Base-by-base conservation (phyloP, 2,329 filamentous ascomycete species). In the Pleurostoma richardsiae region DNA sequence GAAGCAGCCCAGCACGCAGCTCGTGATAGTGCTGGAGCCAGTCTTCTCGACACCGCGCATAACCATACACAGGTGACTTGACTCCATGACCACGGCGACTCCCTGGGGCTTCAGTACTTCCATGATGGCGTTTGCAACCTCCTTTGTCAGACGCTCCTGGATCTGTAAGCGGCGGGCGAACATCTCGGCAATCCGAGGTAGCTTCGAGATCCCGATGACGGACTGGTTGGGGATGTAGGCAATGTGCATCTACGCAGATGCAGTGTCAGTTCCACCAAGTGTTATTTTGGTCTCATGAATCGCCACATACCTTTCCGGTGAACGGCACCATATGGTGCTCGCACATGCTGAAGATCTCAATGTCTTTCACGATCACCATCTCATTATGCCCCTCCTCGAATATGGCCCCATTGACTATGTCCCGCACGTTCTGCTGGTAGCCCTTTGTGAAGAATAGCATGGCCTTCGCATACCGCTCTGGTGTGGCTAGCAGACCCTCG, bases 301-400 rank as follows among this genome's bases (percentile, higher is more conserved):
- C 2, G 19, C 19, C 19, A 19, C 19, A 19, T 73, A 91, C 89
- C 81, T 96, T 96, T 60, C 94, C 94, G 3, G 81, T 92, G 60
- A 99, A 99, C 1, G 94, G 94, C 4, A 97, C 92, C 63, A 99
- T 79, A 63, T 99, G 94, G 66, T 99, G 94, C 71, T 99, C 94
- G 73, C 92, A 97, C 38, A 97, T 74, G 53, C 87, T 92, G 68
- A 90, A 95, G 10, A 97, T 82, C 63, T 96, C 91, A 60, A 97
- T 96, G 61, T 97, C 91, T 70, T 95, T 96, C 48, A 97, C 90
- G 59, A 97, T 95, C 30, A 97, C 90, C 70, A 99, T 80, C 69
- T 97, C 94, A 60, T 95, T 92, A 62, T 97, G 92, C 53, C 92
- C 89, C 65, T 97, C 94, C 59, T 96, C 86, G 70, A 97, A 99